Evolutionary conservation across 1,284 basidiomycete species (phyloP).

Genomic region (Ustilago nuda): DNA sequence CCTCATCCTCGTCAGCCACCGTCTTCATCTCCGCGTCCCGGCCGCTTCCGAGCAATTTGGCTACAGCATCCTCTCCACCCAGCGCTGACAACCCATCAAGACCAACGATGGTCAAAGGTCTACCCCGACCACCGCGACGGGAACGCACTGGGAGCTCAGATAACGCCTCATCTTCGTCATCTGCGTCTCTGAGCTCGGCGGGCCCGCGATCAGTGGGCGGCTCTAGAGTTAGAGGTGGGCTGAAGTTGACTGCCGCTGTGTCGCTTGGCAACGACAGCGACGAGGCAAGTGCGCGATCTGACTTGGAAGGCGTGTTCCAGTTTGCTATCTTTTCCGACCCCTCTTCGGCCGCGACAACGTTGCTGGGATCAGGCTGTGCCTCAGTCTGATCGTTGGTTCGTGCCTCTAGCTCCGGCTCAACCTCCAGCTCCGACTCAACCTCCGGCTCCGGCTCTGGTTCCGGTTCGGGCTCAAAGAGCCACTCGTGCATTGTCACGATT

Average conservation of each 20-base stretch:
- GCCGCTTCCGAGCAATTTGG: conserved; percentile 33
- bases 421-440: conserved; percentile 32
- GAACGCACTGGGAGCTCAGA: conserved; percentile 36
- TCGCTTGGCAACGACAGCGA: conserved; percentile 19
- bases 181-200: neutral
- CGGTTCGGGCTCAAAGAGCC: conserved; percentile 65
- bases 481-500: conserved; percentile 65
- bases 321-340: neutral
- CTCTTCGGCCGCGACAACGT: neutral
- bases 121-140: conserved; percentile 29
- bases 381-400: neutral
- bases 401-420: conserved; percentile 8
- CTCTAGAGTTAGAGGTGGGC: neutral
- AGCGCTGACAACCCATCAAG: conserved; percentile 35
- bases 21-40: neutral
- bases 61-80: conserved; percentile 20
- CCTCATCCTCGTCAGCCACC: neutral
- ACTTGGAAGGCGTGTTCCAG: neutral
- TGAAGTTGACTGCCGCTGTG: neutral
- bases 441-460: conserved; percentile 45
- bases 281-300: neutral
- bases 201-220: neutral
- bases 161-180: conserved; percentile 17
- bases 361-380: neutral
- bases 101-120: conserved; percentile 44